Evolutionary conservation across 257 asterid species (phyloP).

Genomic region (Lycium ferocissimum): DNA sequence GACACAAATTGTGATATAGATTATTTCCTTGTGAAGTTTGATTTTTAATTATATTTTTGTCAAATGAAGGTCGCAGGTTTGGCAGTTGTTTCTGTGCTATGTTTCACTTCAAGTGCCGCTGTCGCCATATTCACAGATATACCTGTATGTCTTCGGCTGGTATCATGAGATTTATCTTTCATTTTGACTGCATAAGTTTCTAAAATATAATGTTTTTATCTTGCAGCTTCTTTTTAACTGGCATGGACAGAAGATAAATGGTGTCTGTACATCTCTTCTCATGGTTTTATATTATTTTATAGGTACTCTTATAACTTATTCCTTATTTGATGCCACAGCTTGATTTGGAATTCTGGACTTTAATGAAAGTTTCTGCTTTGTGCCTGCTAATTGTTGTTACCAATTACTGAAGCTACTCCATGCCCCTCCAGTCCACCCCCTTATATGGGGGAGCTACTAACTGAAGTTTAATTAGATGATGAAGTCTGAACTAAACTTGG

Average conservation of each 20-base stretch:
- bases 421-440: neutral
- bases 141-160: slow-evolving; percentile 63
- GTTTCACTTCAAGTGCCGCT: slow-evolving; percentile 80
- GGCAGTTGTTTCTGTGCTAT: slow-evolving; percentile 84
- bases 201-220: slow-evolving; percentile 29
- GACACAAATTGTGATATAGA: neutral
- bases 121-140: slow-evolving; percentile 71
- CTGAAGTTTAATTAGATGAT: neutral
- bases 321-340: neutral
- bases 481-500: neutral
- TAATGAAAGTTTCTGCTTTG: neutral
- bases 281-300: slow-evolving; percentile 74
- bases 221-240: slow-evolving; percentile 81
- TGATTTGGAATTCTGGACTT: neutral
- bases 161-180: slow-evolving; percentile 17
- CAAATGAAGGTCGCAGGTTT: slow-evolving; percentile 79
- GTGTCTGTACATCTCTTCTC: slow-evolving; percentile 62
- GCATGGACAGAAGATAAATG: slow-evolving; percentile 55
- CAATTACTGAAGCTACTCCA: neutral
- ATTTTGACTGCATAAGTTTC: slow-evolving; percentile 9
- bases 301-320: slow-evolving; percentile 52
- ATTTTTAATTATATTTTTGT: neutral
- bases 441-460: neutral
- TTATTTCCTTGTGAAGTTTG: neutral
- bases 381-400: neutral